Base-by-base conservation (phyloP, 176 grass and related monocot genomes). In the Avena insularis region DNA sequence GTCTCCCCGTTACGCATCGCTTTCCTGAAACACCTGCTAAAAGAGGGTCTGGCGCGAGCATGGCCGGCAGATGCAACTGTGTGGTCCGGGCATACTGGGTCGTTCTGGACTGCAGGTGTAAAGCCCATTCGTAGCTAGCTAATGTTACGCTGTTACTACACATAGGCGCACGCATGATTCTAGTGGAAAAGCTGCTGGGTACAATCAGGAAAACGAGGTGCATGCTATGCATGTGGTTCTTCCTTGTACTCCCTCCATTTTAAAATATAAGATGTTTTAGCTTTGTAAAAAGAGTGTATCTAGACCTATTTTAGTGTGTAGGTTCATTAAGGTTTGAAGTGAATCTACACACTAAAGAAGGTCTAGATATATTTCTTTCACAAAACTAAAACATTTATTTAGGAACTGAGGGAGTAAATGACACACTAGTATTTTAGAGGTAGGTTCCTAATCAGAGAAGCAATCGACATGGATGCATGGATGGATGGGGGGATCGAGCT, bases 21-120 rank as follows among this genome's bases (percentile, higher is more conserved):
- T 82, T 81, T 82, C 63, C 79, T 78, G 84, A 86, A 86, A 78
- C 79, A n/a, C 71, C 89, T 86, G 84, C 43, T 38, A 77, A 79
- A 86, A 55, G 72, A 82, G 67, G 59, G 21, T 73, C 79, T 23
- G n/a, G 4, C 43, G n/a, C 71, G n/a, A 72, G 16, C 23, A 69
- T 31, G 53, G n/a, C 21, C 23, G 20, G 61, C 71, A 78, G 19
- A 64, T 78, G 79, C 71, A 82, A 1, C 43, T 25, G 74, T 86
- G 29, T n/a, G 9, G 40, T 43, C 40, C 6, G 46, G 6, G 29
- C 29, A 29, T 29, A 29, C 29, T 29, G 29, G 29, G 29, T 29
- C 23, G 23, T 0, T 23, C 54, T 21, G 64, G 4, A 14, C 58
- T 66, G 83, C 43, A 72, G 60, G 50, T 8, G n/a, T n/a, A n/a